Base-by-base conservation (phyloP, 192 early-diverging fungal genomes). In the Coemansia sp. region DNA sequence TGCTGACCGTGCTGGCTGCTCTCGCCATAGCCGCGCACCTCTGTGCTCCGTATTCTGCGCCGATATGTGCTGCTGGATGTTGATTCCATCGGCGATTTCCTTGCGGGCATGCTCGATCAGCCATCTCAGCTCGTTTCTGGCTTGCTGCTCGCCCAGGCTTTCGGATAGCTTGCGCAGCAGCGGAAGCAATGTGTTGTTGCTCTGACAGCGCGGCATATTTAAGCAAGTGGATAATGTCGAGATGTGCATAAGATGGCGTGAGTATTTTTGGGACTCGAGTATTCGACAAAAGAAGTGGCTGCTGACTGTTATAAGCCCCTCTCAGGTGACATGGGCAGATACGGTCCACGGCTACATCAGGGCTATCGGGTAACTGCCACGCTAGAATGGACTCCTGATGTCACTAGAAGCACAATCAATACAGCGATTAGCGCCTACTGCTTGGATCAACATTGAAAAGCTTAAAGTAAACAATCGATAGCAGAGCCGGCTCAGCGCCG, bases 171-270 rank as follows among this genome's bases (percentile, higher is more conserved):
- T 68, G 42, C 59, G 69, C 39, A 73, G 42, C 38, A 82, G 43
- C 31, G 79, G 79, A 3, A 64, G 20, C 12, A 82, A 40, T 8
- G 74, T 76, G 70, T 76, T 76, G 67, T 82, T 82, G 27, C 54
- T 25, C 6, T 57, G 56, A n/a, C 70, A 69, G 38, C 79, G 74
- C 15, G 73, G 74, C 79, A 82, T 82, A 11, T 37, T 57, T 29
- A 5, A 62, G 0, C n/a, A 42, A 41, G 5, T 42, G 2, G n/a
- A 40, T 41, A 43, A 15, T 8, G 20, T 24, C n/a, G 3, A 42
- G 10, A 42, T 11, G 37, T 11, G 37, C 37, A 38, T 38, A 7
- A 38, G 37, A 38, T 38, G 37, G 10, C 10, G 37, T 5, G 10
- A 7, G n/a, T n/a, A n/a, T n/a, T n/a, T n/a, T n/a, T n/a, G n/a